Conservation (phyloP, 805 yeast species). For the Candida stauntonica region DNA sequence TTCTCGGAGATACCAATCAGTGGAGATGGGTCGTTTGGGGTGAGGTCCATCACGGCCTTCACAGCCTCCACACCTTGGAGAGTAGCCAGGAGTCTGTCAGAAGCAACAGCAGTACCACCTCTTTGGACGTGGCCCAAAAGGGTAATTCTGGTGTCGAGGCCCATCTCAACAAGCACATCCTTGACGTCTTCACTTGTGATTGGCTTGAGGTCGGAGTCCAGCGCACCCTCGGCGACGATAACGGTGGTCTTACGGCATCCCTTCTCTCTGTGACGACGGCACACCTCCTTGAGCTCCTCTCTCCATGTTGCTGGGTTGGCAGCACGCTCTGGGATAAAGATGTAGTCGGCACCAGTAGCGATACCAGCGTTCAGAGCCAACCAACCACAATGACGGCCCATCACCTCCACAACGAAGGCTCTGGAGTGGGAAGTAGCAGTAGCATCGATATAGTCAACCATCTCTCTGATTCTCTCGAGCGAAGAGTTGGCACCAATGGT, state of each 20-base stretch:
- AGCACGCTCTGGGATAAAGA: slow-evolving; percentile 93
- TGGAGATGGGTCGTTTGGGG: slow-evolving; percentile 92
- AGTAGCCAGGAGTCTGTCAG: slow-evolving; percentile 86
- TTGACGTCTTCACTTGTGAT: slow-evolving; percentile 79
- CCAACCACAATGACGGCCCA: slow-evolving; percentile 99
- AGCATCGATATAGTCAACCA: slow-evolving; percentile 95
- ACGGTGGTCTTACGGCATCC: slow-evolving; percentile 95
- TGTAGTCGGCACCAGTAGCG: slow-evolving; percentile 93
- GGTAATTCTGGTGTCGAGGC: slow-evolving; percentile 92
- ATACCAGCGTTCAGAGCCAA: slow-evolving; percentile 96
- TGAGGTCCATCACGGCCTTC: slow-evolving; percentile 80
- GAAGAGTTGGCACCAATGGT: slow-evolving; percentile 97
- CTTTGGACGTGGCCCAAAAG: slow-evolving; percentile 97
- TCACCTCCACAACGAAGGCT: slow-evolving; percentile 96
- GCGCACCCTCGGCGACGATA: slow-evolving; percentile 97
- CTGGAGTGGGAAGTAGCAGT: slow-evolving; percentile 96
- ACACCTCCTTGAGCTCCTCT: slow-evolving; percentile 38
- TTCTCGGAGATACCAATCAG: slow-evolving; percentile 88
- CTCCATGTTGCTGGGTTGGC: slow-evolving; percentile 68
- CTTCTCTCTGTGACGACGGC: slow-evolving; percentile 48
- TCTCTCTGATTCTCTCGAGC: slow-evolving; percentile 85
- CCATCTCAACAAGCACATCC: slow-evolving; percentile 74
- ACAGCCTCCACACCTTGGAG: slow-evolving; percentile 98
- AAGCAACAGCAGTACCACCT: slow-evolving; percentile 98
- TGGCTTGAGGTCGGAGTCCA: slow-evolving; percentile 74